Conservation (phyloP, 495 filamentous ascomycete species). For the Trichoderma orchidacearum region DNA sequence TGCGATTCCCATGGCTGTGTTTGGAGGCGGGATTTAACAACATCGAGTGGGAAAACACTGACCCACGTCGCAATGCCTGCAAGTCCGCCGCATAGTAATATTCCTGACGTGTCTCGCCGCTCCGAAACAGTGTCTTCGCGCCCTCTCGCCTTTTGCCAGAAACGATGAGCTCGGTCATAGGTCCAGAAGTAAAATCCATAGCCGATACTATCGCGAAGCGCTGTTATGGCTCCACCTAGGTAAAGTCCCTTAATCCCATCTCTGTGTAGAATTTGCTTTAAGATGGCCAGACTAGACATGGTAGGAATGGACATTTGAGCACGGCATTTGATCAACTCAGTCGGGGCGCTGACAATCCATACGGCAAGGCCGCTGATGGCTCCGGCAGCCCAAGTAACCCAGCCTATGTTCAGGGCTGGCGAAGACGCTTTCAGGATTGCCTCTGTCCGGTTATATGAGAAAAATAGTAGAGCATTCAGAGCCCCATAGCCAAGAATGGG, state of each 20-base stretch:
- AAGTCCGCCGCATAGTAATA: conserved; percentile 69
- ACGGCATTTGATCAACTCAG: conserved; percentile 77
- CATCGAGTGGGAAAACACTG: conserved; percentile 76
- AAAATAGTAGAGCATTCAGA: conserved; percentile 77
- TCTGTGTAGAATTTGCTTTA: conserved; percentile 41
- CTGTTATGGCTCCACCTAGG: conserved; percentile 64
- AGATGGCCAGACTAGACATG: conserved; percentile 26
- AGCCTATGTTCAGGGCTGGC: conserved; percentile 24
- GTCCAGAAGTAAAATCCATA: conserved; percentile 93
- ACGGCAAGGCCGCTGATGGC: conserved; percentile 66
- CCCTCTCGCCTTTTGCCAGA: conserved; percentile 19
- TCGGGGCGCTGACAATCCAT: conserved; percentile 69
- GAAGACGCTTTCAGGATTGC: conserved; percentile 34
- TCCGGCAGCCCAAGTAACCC: conserved; percentile 60
- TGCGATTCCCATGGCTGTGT: conserved; percentile 31
- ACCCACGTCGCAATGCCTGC: conserved; percentile 78
- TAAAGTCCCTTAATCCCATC: conserved; percentile 62
- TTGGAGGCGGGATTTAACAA: conserved; percentile 80
- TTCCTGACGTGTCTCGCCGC: conserved; percentile 40
- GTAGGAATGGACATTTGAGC: conserved; percentile 42
- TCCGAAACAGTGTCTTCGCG: conserved; percentile 12
- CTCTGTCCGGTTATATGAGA: conserved; percentile 68
- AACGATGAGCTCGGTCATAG: conserved; percentile 58
- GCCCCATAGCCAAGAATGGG: conserved; percentile 80
- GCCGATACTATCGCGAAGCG: conserved; percentile 67